These are phyloP conservation scores for Penicillium vulpinum DNA, from an alignment of 2,329 filamentous ascomycete genomes.

Conservation along the genomic window DNA sequence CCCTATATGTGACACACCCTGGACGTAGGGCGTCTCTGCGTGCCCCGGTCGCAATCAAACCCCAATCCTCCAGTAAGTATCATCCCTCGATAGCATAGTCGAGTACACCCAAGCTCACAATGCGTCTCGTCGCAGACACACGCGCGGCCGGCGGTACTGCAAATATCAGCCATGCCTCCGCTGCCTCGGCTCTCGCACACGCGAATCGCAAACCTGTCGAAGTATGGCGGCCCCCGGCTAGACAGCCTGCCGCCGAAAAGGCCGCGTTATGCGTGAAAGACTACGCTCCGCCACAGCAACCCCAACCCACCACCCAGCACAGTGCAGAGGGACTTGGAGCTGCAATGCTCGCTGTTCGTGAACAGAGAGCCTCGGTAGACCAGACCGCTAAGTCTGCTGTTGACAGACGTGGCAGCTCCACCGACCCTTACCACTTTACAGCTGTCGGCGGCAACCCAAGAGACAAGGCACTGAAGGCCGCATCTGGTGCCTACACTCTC, in stretches of 20 bases:
- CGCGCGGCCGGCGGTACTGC: slow-evolving; percentile 59
- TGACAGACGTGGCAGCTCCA: slow-evolving; percentile 49
- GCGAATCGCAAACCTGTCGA: slow-evolving; percentile 64
- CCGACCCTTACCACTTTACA: slow-evolving; percentile 1
- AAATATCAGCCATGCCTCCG: slow-evolving; percentile 57
- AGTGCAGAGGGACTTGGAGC: slow-evolving; percentile 71
- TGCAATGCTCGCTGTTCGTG: slow-evolving; percentile 62
- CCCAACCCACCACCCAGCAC: slow-evolving; percentile 48
- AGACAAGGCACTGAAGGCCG: slow-evolving; percentile 70
- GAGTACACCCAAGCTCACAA: background rate
- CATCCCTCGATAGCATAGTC: background rate
- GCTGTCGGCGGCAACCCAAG: slow-evolving; percentile 55
- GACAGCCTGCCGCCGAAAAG: slow-evolving; percentile 59
- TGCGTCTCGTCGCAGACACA: slow-evolving; percentile 20
- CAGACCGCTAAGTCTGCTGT: slow-evolving; percentile 10
- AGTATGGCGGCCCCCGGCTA: slow-evolving; percentile 63
- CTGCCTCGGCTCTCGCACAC: slow-evolving; percentile 74
- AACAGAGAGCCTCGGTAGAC: slow-evolving; percentile 21
- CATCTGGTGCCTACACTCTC: slow-evolving; percentile 70
- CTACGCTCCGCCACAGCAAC: slow-evolving; percentile 47
- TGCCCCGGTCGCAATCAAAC: slow-evolving; percentile 20
- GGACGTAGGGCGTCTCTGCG: slow-evolving; percentile 34
- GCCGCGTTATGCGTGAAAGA: slow-evolving; percentile 61
- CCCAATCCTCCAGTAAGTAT: slow-evolving; percentile 25
- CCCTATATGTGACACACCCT: slow-evolving; percentile 56